Percentiles rank a stretch among this genome's conserved stretches.
phyloP scores from a whole-genome alignment of 176 grass and related monocot species.

The Bolboschoenus planiculmis region DNA sequence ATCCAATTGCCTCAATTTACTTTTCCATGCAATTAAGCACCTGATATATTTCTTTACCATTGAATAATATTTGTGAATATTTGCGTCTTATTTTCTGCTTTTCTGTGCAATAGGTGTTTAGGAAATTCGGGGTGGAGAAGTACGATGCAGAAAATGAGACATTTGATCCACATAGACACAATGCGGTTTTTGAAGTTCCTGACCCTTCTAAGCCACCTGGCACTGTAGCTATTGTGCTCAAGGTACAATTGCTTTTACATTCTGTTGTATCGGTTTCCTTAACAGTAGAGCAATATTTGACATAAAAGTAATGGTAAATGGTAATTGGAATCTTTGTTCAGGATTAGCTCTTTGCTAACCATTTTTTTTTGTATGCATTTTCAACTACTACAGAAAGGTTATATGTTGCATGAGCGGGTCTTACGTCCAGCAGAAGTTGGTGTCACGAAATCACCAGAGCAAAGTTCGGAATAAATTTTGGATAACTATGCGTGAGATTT shows the following conservation, averaged over 20 bases:
- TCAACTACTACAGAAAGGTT: conserved; percentile 21
- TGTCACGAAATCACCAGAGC: conserved; percentile 10
- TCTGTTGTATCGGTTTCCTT: neutral
- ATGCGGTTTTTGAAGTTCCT: conserved; percentile 35
- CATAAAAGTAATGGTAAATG: neutral
- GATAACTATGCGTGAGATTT: neutral
- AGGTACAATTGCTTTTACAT: conserved; percentile 22
- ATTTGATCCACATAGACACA: conserved; percentile 36
- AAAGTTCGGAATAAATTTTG: conserved; percentile 13
- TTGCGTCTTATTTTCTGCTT: neutral
- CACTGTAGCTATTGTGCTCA: conserved; percentile 30
- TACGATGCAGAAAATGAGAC: conserved; percentile 28
- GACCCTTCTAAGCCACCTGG: conserved; percentile 36
- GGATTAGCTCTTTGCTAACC: neutral
- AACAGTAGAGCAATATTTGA: neutral
- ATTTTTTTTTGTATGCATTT: no score
- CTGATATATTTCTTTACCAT: neutral
- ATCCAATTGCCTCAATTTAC: neutral
- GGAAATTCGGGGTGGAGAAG: conserved; percentile 33
- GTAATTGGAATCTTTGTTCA: neutral
- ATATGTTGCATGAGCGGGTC: conserved; percentile 33
- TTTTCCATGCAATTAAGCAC: neutral
- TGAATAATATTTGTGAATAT: neutral
- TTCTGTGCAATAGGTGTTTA: conserved; percentile 27
- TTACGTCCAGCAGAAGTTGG: conserved; percentile 41